These are phyloP conservation scores for Jamesozyma gamospora DNA, from an alignment of 805 yeast species.

Conservation along the genomic window DNA sequence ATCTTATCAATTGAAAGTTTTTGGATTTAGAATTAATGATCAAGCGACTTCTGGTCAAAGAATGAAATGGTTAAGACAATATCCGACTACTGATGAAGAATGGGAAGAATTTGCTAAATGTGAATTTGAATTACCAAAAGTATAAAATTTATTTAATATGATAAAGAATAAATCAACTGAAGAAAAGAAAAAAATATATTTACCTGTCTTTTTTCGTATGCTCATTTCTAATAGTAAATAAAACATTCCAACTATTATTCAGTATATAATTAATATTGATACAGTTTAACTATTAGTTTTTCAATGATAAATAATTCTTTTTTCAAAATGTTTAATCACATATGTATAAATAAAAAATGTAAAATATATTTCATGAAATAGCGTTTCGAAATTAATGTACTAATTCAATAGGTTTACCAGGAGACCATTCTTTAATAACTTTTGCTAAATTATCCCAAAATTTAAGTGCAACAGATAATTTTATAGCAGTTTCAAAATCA, in stretches of 20 bases:
- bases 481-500: slow-evolving; percentile 52
- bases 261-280: too few species aligned
- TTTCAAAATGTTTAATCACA: too few species aligned
- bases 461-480: slow-evolving; percentile 60
- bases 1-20: slow-evolving; percentile 59
- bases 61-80: slow-evolving; percentile 86
- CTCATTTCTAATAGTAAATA: too few species aligned
- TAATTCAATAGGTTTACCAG: slow-evolving; percentile 53
- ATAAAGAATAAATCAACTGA: too few species aligned
- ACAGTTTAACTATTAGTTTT: too few species aligned
- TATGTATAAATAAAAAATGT: too few species aligned
- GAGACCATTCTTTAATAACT: slow-evolving; percentile 67
- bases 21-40: slow-evolving; percentile 79
- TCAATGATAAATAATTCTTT: too few species aligned
- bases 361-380: neutral
- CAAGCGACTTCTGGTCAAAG: slow-evolving; percentile 76
- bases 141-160: too few species aligned
- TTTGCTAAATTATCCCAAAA: slow-evolving; percentile 75
- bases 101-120: slow-evolving; percentile 53
- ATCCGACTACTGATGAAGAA: slow-evolving; percentile 56
- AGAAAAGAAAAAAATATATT: too few species aligned
- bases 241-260: too few species aligned
- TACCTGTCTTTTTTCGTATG: too few species aligned
- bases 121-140: slow-evolving; percentile 48
- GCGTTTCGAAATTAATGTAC: slow-evolving; percentile 37